Evolutionary conservation across 179 eudicot genomes (phyloP).

Genomic region (Monotropa hypopitys): DNA sequence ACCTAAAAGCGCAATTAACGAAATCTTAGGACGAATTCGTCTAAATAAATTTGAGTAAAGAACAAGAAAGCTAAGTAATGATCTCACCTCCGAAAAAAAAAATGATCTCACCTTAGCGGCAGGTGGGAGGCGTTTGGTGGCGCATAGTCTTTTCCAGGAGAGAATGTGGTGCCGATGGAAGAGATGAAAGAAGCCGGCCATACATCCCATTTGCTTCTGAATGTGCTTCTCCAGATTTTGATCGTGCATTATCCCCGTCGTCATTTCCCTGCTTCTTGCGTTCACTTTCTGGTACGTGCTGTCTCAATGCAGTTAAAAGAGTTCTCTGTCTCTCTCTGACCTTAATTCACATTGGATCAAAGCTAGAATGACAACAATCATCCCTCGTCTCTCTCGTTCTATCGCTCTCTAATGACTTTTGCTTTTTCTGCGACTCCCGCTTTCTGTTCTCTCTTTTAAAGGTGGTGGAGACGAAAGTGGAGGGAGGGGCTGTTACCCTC

Average conservation of each 20-base stretch:
- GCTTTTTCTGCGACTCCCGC: conserved; percentile 52
- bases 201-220: conserved; percentile 84
- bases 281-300: background rate
- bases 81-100: conserved; percentile 11
- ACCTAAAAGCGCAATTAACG: conserved; percentile 18
- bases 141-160: conserved; percentile 40
- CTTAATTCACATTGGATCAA: conserved; percentile 1
- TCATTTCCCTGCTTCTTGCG: conserved; percentile 25
- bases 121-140: conserved; percentile 52
- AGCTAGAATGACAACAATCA: conserved; percentile 8
- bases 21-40: background rate
- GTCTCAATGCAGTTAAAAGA: background rate
- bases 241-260: conserved; percentile 37
- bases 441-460: conserved; percentile 41
- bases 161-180: conserved; percentile 66
- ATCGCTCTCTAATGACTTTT: conserved; percentile 5
- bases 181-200: conserved; percentile 76
- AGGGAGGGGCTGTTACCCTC: conserved; percentile 16
- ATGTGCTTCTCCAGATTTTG: conserved; percentile 59
- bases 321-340: conserved; percentile 7
- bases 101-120: conserved; percentile 13
- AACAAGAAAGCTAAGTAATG: background rate
- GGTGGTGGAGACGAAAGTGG: conserved; percentile 12
- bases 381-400: conserved; percentile 7
- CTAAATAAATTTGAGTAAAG: background rate